Conservation (phyloP, 257 asterid species). For the Cordia subcordata region DNA sequence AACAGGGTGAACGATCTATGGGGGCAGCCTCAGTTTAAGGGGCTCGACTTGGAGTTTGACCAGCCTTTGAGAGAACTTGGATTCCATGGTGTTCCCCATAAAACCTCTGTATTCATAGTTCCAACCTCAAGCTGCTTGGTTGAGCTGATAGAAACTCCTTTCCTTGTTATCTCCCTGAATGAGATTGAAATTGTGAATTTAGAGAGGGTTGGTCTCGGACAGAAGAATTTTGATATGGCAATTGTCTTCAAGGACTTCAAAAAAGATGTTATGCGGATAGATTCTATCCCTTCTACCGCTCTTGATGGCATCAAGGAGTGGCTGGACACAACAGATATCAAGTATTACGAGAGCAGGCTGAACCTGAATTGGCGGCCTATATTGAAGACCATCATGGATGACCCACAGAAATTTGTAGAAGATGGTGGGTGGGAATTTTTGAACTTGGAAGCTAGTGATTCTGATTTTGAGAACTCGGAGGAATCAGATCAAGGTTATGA, state of each 20-base stretch:
- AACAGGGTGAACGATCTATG: slow-evolving; percentile 64
- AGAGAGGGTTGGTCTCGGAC: slow-evolving; percentile 84
- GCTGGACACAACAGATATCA: slow-evolving; percentile 70
- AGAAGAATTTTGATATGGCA: slow-evolving; percentile 79
- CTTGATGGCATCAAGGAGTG: slow-evolving; percentile 74
- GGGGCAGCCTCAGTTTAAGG: slow-evolving; percentile 54
- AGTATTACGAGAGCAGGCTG: slow-evolving; percentile 80
- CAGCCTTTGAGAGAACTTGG: slow-evolving; percentile 76
- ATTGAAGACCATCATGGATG: slow-evolving; percentile 54
- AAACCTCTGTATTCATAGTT: slow-evolving; percentile 60
- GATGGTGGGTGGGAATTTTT: slow-evolving; percentile 83
- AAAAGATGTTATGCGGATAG: slow-evolving; percentile 58
- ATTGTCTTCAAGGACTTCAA: slow-evolving; percentile 80
- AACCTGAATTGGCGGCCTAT: slow-evolving; percentile 74
- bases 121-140: slow-evolving; percentile 73
- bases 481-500: slow-evolving; percentile 66
- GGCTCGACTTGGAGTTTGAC: slow-evolving; percentile 62
- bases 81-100: slow-evolving; percentile 66
- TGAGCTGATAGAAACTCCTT: slow-evolving; percentile 68
- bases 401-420: slow-evolving; percentile 63
- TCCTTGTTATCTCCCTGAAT: slow-evolving; percentile 48
- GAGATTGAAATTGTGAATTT: slow-evolving; percentile 73
- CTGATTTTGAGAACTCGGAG: slow-evolving; percentile 54
- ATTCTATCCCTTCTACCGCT: slow-evolving; percentile 60
- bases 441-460: slow-evolving; percentile 68